Evolutionary conservation across 306 rosid species (phyloP), one percentile per base, ranked within the genome.

Genomic region (Vicia faba): DNA sequence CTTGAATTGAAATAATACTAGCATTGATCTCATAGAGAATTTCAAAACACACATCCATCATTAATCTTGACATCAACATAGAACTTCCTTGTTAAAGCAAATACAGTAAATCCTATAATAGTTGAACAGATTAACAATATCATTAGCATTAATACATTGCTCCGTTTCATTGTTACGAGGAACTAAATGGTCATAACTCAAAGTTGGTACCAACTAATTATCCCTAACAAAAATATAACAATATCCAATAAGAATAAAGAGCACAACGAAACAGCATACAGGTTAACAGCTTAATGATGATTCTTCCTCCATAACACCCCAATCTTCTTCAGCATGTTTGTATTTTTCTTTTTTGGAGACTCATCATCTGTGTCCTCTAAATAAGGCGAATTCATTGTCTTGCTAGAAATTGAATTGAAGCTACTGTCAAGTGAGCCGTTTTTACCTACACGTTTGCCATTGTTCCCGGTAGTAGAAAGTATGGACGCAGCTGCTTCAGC

Each of bases 231-330:
- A 11, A 44, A 12, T 11, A 44, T 11, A 44, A 12, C 18, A 15
- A n/a, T 15, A 64, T 26, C 43, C 40, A 39, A 63, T 39, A 7
- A 35, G 13, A 50, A 72, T 26, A 36, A 43, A 50, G 35, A 16
- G 56, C 69, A 36, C 44, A 23, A 57, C 33, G 16, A 65, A 69
- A 58, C 33, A 48, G 51, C 50, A 36, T 14, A 36, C 6, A 19
- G 45, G 16, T 39, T 7, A 19, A 68, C 68, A 62, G 50, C 14
- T 75, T 65, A 79, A 74, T 80, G 83, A 73, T 92, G 92, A 64
- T 80, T 87, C 70, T 87, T 92, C 89, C 83, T 92, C 98, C 98
- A 92, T 55, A 92, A 73, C 29, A 87, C 96, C 9, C 98, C 98
- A 75, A 92, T 81, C 86, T 89, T 92, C 92, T 87, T 92, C 87